Evolutionary conservation across 495 filamentous ascomycete genomes (phyloP), one percentile per base, ranked within the genome.

Genomic region (Aspergillus baeticus): DNA sequence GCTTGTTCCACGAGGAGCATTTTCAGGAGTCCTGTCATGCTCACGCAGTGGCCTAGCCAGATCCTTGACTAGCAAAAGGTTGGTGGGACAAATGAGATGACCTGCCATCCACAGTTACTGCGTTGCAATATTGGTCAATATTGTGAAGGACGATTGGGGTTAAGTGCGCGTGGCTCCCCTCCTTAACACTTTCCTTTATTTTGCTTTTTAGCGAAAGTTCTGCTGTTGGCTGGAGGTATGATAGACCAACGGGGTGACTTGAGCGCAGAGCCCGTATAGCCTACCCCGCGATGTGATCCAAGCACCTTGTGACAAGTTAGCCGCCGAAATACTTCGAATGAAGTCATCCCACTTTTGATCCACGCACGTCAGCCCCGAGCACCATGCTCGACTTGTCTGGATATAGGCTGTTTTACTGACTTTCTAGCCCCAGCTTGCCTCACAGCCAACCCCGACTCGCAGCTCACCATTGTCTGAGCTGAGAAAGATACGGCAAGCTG

Each of bases 251-350:
- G 46, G 47, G 10, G 26, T 47, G 44, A 47, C 44, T 15, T 21
- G 46, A 37, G 15, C 8, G 26, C 26, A n/a, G 26, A 29, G 26
- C 18, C 17, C 29, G 15, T 49, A 49, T 36, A 21, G 44, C 18
- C 46, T 51, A 38, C 39, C 51, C 51, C 46, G 48, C 55, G 55
- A 52, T 52, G 58, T 56, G 46, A 56, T 42, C n/a, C 20, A 39
- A 41, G 22, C 44, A 58, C 38, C 57, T 59, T 63, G 61, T 63
- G 61, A 59, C 54, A 47, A 22, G 10, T 49, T 54, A 54, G 38
- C 55, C 55, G 55, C 51, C 55, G 37, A 22, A 34, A 21, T 29
- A 15, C 20, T 10, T 10, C 43, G 4, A 4, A 15, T 45, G 18
- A n/a, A 34, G 22, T 13, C 18, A 45, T 10, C 4, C 46, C 10